Evolutionary conservation across 2,329 filamentous ascomycete genomes (phyloP).

Genomic region (Torrubiella hemipterigena): DNA sequence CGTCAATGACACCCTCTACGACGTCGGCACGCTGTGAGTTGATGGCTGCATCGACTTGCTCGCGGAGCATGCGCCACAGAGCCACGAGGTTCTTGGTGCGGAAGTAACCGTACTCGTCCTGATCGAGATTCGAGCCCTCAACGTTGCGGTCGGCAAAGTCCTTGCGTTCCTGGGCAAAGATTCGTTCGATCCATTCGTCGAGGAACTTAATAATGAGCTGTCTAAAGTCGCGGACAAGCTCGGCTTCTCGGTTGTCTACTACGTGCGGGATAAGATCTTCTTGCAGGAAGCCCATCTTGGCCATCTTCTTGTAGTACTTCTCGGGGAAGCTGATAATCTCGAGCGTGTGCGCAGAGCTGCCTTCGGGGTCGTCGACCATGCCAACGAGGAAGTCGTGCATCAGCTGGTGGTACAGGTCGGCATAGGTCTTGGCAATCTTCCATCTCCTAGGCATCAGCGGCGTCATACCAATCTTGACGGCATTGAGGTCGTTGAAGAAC

Average conservation of each 20-base stretch:
- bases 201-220: constrained; percentile 91
- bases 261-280: constrained; percentile 75
- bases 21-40: constrained; percentile 82
- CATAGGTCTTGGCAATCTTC: constrained; percentile 88
- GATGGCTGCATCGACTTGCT: constrained; percentile 77
- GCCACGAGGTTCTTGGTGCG: constrained; percentile 85
- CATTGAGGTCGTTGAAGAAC: constrained; percentile 97
- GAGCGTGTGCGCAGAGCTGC: constrained; percentile 78
- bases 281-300: constrained; percentile 68
- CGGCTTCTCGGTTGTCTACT: constrained; percentile 78
- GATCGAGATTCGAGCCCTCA: constrained; percentile 66
- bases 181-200: constrained; percentile 95
- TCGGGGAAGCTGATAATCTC: constrained; percentile 91
- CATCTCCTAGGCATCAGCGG: constrained; percentile 90
- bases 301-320: constrained; percentile 94
- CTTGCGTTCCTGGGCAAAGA: constrained; percentile 69
- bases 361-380: constrained; percentile 71
- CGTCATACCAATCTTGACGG: constrained; percentile 86
- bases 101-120: constrained; percentile 81
- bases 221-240: constrained; percentile 87
- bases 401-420: constrained; percentile 77
- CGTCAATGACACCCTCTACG: constrained; percentile 86
- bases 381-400: constrained; percentile 91
- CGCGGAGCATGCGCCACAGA: constrained; percentile 94
- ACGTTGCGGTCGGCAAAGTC: constrained; percentile 69